Conservation (phyloP, 2,329 filamentous ascomycete genomes). For the Fusarium lyarnte region DNA sequence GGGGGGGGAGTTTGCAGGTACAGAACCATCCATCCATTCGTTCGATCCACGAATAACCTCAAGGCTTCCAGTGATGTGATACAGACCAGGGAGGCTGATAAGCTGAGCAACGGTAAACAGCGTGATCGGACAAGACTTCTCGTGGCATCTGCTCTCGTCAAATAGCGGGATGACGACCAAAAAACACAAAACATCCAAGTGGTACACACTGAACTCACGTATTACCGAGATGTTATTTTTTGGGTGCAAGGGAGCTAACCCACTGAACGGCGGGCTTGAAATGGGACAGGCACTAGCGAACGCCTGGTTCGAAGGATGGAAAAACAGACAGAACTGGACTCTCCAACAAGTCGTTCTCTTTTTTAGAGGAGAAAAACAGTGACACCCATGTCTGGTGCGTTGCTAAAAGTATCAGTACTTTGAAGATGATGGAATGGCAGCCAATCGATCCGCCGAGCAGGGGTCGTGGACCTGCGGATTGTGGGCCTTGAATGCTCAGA, state of each 20-base stretch:
- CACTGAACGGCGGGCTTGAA: slow-evolving; percentile 32
- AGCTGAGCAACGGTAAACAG: slow-evolving; percentile 5
- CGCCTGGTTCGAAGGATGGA: slow-evolving; percentile 41
- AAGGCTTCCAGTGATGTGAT: slow-evolving; percentile 5
- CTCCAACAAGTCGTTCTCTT: slow-evolving; percentile 11
- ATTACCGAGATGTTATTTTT: not conserved
- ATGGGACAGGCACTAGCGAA: slow-evolving; percentile 39
- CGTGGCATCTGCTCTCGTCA: not conserved
- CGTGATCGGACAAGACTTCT: not conserved
- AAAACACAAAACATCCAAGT: not conserved
- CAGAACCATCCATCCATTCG: not conserved
- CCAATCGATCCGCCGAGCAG: slow-evolving; percentile 41
- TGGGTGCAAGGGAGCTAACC: slow-evolving; percentile 19
- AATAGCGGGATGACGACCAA: not conserved
- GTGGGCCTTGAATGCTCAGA: slow-evolving; percentile 36
- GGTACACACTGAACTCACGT: not conserved
- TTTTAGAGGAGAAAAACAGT: slow-evolving; percentile 8
- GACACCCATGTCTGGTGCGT: not conserved
- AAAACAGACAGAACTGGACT: slow-evolving; percentile 35
- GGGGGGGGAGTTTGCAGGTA: slow-evolving; percentile 28
- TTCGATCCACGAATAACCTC: slow-evolving; percentile 9
- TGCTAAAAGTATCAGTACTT: slow-evolving; percentile 39
- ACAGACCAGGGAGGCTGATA: not conserved
- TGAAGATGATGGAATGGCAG: slow-evolving; percentile 22
- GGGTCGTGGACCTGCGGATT: slow-evolving; percentile 42